A percentile compares a stretch with the other conserved stretches of the same genome.
Evolutionary conservation across 306 rosid genomes (phyloP).

Genomic region (Quercus engelmannii): DNA sequence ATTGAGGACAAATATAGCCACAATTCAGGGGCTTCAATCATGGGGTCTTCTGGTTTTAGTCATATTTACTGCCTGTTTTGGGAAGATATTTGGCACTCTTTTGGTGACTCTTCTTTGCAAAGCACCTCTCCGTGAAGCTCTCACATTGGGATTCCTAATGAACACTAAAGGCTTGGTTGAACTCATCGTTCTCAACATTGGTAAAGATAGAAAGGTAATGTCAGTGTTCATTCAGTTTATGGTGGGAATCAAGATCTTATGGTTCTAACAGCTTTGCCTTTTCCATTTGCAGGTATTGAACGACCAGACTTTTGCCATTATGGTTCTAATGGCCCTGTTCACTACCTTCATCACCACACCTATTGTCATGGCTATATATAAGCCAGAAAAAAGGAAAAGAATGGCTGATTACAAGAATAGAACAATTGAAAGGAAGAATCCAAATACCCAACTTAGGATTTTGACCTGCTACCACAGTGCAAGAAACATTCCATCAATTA

Average conservation of each 20-base stretch:
- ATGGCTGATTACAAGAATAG: constrained; percentile 50
- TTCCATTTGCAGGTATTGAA: constrained; percentile 69
- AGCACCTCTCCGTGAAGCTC: constrained; percentile 64
- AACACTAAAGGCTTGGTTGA: constrained; percentile 89
- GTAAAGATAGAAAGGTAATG: constrained; percentile 82
- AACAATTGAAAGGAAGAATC: constrained; percentile 50
- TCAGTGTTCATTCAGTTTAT: constrained; percentile 7
- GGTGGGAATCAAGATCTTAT: constrained; percentile 5
- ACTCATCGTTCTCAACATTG: constrained; percentile 86
- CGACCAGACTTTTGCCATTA: constrained; percentile 86
- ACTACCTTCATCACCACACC: constrained; percentile 90
- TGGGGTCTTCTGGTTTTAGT: constrained; percentile 81
- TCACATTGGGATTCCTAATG: constrained; percentile 78
- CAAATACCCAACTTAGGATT: constrained; percentile 55
- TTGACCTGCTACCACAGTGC: constrained; percentile 66
- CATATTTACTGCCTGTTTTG: constrained; percentile 68
- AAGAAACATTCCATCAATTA: constrained; percentile 62
- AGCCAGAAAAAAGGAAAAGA: constrained; percentile 50
- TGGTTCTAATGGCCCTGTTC: constrained; percentile 89
- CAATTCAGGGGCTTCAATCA: constrained; percentile 72
- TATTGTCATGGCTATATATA: constrained; percentile 50
- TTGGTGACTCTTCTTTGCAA: constrained; percentile 51
- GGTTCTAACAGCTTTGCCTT: background rate
- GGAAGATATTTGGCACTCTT: constrained; percentile 75
- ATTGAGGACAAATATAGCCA: constrained; percentile 72